Evolutionary conservation across 257 asterid species (phyloP).

Genomic region (Plantago major): DNA sequence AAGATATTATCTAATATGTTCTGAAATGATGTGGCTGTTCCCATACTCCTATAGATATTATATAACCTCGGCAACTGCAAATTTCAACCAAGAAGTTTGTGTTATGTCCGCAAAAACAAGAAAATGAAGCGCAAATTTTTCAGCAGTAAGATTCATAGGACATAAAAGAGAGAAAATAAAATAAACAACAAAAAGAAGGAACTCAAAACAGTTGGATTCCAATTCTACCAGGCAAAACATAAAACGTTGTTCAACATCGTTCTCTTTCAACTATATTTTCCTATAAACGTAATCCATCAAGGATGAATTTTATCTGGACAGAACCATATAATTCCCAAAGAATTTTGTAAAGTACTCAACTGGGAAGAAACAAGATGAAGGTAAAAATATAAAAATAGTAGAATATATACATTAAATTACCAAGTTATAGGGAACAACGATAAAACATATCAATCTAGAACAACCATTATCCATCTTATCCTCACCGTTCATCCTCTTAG

Average conservation of each 20-base stretch:
- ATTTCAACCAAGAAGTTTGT: constrained; percentile 23
- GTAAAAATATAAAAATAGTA: no score
- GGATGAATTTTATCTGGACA: no score
- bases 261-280: background rate
- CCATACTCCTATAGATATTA: constrained; percentile 89
- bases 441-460: no score
- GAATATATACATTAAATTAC: no score
- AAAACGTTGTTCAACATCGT: background rate
- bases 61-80: constrained; percentile 92
- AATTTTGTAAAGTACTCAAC: no score
- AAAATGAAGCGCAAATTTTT: background rate
- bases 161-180: background rate
- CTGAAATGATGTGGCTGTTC: constrained; percentile 89
- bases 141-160: constrained; percentile 2
- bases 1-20: constrained; percentile 81
- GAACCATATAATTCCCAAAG: no score
- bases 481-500: no score
- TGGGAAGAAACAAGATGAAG: no score
- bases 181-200: background rate
- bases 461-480: no score
- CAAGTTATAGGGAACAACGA: no score
- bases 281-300: no score
- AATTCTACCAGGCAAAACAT: background rate
- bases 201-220: background rate
- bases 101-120: constrained; percentile 20